Evolutionary conservation across 1,284 basidiomycete genomes (phyloP), one percentile per base, ranked within the genome.

Genomic region (Fistulinella cinereoalba): DNA sequence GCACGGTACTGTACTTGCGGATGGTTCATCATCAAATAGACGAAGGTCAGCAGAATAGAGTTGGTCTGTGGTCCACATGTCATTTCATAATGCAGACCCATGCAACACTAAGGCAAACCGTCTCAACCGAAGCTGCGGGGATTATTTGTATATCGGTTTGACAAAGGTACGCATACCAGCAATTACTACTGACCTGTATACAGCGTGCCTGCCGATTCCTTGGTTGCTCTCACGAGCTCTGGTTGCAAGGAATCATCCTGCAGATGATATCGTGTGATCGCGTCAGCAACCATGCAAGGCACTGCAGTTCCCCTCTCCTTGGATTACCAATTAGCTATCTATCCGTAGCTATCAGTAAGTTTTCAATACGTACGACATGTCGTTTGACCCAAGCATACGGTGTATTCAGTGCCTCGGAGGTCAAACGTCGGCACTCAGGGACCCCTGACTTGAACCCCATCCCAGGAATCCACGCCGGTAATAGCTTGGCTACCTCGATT

Each of bases 1-100:
- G 70, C 70, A 12, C 53, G 60, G 18, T 34, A 33, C 39, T 68
- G 67, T 2, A 61, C 56, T 4, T 69, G 60, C 11, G 70, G 66
- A 23, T 70, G 53, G 18, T 66, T 51, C 37, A 63, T 60, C 69
- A 73, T 70, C 3, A 62, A 56, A 16, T 70, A 60, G 8, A 68
- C 39, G 41, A 68, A 71, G 6, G 55, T 43, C 8, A 49, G 3
- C 9, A 62, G 56, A 9, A 29, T 44, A 3, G 45, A 25, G 6
- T 33, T 34, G 11, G 44, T 62, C 58, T 61, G 22, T 29, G 5
- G 11, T 6, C 8, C 9, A 9, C 2, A 21, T 12, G 9, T 49
- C 27, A 47, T 6, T 34, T 19, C 1, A 12, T 2, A 21, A 21
- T 21, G 6, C 2, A 6, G 19, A 37, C 8, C 9, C 4, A 9